These are phyloP conservation scores for Orbilia javanica DNA, from an alignment of 2,329 filamentous ascomycete genomes.

Conservation along the genomic window DNA sequence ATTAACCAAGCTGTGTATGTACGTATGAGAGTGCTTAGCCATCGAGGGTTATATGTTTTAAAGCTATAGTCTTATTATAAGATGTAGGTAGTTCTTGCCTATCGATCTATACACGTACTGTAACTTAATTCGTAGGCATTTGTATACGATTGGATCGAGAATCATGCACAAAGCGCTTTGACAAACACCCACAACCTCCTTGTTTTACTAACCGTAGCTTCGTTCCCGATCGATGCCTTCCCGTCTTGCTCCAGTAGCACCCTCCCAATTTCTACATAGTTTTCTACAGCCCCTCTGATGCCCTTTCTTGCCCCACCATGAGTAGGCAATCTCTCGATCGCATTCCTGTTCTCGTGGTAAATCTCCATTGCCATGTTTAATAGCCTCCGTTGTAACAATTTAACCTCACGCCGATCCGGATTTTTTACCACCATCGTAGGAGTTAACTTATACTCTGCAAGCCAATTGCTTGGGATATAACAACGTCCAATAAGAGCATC, in stretches of 20 bases:
- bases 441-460: slow-evolving; percentile 71
- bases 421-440: slow-evolving; percentile 71
- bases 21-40: too few species aligned
- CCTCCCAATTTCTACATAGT: slow-evolving; percentile 80
- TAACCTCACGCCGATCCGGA: slow-evolving; percentile 68
- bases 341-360: slow-evolving; percentile 70
- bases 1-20: too few species aligned
- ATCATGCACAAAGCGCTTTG: slow-evolving; percentile 67
- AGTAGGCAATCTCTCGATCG: slow-evolving; percentile 73
- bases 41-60: too few species aligned
- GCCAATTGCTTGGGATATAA: slow-evolving; percentile 76
- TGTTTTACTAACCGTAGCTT: slow-evolving; percentile 65
- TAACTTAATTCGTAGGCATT: neutral
- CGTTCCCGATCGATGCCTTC: slow-evolving; percentile 23
- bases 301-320: slow-evolving; percentile 71
- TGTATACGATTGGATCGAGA: too few species aligned
- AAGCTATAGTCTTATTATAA: too few species aligned
- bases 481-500: slow-evolving; percentile 76
- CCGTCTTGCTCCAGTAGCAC: slow-evolving; percentile 68
- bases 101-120: neutral
- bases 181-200: slow-evolving; percentile 72
- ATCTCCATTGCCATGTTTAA: slow-evolving; percentile 74
- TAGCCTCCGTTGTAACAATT: slow-evolving; percentile 70
- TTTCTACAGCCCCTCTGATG: slow-evolving; percentile 78
- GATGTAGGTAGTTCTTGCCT: too few species aligned